Evolutionary conservation across 2,329 filamentous ascomycete genomes (phyloP).

Genomic region (Botrytis tulipae): DNA sequence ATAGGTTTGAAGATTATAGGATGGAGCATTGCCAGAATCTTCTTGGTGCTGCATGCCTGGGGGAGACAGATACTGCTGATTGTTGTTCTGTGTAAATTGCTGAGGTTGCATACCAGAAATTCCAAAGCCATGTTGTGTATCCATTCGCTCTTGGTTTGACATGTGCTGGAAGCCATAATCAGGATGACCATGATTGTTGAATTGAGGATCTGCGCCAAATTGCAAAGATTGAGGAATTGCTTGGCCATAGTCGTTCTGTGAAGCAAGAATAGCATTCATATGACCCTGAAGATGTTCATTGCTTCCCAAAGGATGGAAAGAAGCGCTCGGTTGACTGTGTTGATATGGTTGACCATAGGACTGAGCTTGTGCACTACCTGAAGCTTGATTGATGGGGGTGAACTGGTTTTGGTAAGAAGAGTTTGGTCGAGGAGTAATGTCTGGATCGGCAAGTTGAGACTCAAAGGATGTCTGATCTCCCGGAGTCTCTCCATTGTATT

Average conservation of each 20-base stretch:
- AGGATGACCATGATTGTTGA: neutral
- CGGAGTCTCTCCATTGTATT: neutral
- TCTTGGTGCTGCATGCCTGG: neutral
- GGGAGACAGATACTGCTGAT: neutral
- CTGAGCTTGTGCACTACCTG: neutral
- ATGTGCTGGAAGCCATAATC: neutral
- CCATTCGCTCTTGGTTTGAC: neutral
- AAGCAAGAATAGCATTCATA: neutral
- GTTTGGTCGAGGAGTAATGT: slow-evolving; percentile 1
- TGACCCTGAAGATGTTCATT: neutral
- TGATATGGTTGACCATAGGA: neutral
- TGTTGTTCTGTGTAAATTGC: neutral
- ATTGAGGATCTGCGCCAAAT: neutral
- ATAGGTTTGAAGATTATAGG: neutral
- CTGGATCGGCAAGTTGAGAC: neutral
- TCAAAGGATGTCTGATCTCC: neutral
- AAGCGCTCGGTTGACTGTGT: neutral
- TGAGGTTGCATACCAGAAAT: neutral
- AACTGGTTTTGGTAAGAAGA: neutral
- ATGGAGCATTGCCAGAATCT: neutral
- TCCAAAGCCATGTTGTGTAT: neutral
- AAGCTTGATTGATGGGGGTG: neutral
- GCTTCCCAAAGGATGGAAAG: neutral
- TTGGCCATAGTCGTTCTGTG: neutral
- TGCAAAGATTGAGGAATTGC: neutral